These are phyloP conservation scores for Psilocybe cubensis DNA, from an alignment of 768 basidiomycete genomes.

Conservation along the genomic window DNA sequence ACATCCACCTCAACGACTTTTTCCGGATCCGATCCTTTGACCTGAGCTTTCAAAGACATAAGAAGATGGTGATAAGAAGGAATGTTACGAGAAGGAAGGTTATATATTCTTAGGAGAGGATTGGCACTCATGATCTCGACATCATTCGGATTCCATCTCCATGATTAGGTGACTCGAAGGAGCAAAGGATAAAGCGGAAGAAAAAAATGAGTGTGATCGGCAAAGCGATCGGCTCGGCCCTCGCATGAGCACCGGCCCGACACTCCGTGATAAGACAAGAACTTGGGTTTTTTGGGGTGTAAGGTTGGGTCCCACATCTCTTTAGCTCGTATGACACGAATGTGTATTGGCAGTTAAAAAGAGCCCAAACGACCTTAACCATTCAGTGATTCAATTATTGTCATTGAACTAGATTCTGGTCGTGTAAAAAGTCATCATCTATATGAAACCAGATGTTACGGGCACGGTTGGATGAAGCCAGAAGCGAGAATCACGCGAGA, in stretches of 20 bases:
- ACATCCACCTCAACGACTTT: neutral
- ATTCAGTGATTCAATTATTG: too few species aligned
- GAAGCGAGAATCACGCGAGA: neutral
- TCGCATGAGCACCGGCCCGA: neutral
- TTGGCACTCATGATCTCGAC: neutral
- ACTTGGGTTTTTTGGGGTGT: too few species aligned
- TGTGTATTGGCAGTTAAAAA: too few species aligned
- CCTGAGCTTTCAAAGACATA: neutral
- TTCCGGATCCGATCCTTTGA: conserved; percentile 1
- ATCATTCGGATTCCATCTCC: neutral
- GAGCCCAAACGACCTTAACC: too few species aligned
- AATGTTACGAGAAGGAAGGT: neutral
- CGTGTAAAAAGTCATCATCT: neutral
- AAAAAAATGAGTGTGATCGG: neutral
- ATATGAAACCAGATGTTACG: conserved; percentile 2
- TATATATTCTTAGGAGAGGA: neutral
- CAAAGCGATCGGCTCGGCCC: neutral
- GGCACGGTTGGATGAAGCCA: neutral
- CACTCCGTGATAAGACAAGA: neutral
- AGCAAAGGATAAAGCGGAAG: neutral
- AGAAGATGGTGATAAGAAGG: neutral
- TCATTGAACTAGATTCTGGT: too few species aligned
- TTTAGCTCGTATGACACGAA: too few species aligned
- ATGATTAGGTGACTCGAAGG: neutral
- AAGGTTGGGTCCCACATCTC: too few species aligned